Evolutionary conservation across 2,329 filamentous ascomycete species (phyloP).

Genomic region (Ilyonectria robusta): DNA sequence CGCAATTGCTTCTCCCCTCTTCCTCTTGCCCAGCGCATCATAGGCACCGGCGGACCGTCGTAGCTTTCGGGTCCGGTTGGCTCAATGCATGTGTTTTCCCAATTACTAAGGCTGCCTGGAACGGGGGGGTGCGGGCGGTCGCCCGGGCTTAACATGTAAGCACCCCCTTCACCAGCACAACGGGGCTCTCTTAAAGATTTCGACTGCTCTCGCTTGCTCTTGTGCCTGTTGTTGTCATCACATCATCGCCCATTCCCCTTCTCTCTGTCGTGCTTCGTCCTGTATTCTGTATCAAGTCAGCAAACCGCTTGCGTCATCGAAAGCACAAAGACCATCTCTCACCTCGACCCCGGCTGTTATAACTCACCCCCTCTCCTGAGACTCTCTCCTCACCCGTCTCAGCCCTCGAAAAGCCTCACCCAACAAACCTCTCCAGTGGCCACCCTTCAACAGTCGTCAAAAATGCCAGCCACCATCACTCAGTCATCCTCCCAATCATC

Average conservation of each 20-base stretch:
- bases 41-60: constrained; percentile 36
- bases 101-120: constrained; percentile 47
- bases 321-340: constrained; percentile 21
- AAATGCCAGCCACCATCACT: constrained; percentile 54
- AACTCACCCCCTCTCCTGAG: constrained; percentile 33
- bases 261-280: constrained; percentile 37
- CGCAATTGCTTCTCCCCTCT: constrained; percentile 53
- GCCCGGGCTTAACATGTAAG: constrained; percentile 47
- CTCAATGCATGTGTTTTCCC: constrained; percentile 38
- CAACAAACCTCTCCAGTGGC: constrained; percentile 29
- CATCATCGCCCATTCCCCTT: constrained; percentile 37
- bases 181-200: constrained; percentile 46
- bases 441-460: constrained; percentile 44
- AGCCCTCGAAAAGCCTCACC: constrained; percentile 42
- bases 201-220: constrained; percentile 41
- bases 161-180: constrained; percentile 40
- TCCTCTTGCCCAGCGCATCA: constrained; percentile 42
- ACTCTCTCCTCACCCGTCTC: constrained; percentile 30
- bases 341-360: constrained; percentile 18
- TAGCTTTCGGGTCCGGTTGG: constrained; percentile 33
- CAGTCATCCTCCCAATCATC: constrained; percentile 58
- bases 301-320: constrained; percentile 45
- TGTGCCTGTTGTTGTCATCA: constrained; percentile 35
- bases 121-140: constrained; percentile 46
- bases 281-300: constrained; percentile 41